Base-by-base conservation (phyloP, 2,329 filamentous ascomycete genomes). In the Aspergillus hortae region DNA sequence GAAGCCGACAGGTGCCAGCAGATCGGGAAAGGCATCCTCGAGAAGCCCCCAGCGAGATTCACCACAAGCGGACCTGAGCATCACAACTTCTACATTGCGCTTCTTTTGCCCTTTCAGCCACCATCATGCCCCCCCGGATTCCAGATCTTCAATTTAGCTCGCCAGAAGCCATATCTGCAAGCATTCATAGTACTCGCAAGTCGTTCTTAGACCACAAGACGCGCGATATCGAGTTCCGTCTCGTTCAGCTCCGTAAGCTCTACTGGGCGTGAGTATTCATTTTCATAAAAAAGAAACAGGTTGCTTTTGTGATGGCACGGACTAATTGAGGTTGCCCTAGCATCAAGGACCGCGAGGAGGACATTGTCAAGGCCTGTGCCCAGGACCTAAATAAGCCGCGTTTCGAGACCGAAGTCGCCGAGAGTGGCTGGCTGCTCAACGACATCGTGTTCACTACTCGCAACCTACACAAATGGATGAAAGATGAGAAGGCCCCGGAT, bases 221-320 rank as follows among this genome's bases (percentile, higher is more conserved):
- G 40, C 90, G 90, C 67, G 81, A 89, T 49, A 68, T 96, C 55
- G 82, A 89, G 64, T 97, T 88, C 76, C 86, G 94, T 57, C 78
- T 92, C 57, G 80, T 84, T 49, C 94, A 97, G 79, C 84, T 99
- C 56, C 88, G 92, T 62, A 92, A 91, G 80, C 85, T 97, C 52
- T 97, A 96, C 78, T 97, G 94, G 94, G 91, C 83, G 77, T 80
- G 60, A 72, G 72, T 67, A 27, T 27, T 2, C 25, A 2, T 2
- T 27, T 27, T 27, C 4, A 6, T 27, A 6, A 27, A 9, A 9
- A 9, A 7, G 2, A 7, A 9, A 6, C 4, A 27, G 25, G 25
- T 27, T 27, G 7, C 25, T 27, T 27, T 7, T 27, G 25, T 27
- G 25, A 27, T 27, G 25, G 7, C 25, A 27, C 25, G 25, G 25